These are phyloP conservation scores for Rhizopus stolonifer DNA, from an alignment of 371 early-diverging fungal genomes.

Conservation along the genomic window DNA sequence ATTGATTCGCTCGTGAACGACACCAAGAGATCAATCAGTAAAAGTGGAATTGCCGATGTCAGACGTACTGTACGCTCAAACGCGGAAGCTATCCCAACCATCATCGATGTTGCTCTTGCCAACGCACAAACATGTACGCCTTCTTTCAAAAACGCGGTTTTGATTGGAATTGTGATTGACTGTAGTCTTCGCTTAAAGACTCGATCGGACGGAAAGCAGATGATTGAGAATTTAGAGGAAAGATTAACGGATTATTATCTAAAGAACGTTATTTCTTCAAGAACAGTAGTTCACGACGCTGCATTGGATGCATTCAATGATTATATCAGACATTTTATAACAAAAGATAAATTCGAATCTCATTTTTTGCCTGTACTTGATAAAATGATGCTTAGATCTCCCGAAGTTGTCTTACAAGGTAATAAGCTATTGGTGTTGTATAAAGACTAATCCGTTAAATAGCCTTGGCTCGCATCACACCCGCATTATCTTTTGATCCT, in stretches of 20 bases:
- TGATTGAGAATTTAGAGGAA: slow-evolving; percentile 40
- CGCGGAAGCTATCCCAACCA: slow-evolving; percentile 46
- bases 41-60: slow-evolving; percentile 56
- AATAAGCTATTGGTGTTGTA: too few species aligned
- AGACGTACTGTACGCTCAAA: slow-evolving; percentile 61
- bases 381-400: slow-evolving; percentile 83
- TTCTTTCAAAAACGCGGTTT: slow-evolving; percentile 55
- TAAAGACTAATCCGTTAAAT: too few species aligned
- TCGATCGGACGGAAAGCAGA: slow-evolving; percentile 30
- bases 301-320: slow-evolving; percentile 59
- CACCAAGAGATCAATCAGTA: slow-evolving; percentile 41
- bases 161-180: slow-evolving; percentile 60
- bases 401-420: slow-evolving; percentile 79
- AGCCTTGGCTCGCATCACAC: slow-evolving; percentile 53
- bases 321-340: slow-evolving; percentile 55
- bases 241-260: slow-evolving; percentile 63
- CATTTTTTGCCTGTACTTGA: slow-evolving; percentile 62
- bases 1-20: slow-evolving; percentile 52
- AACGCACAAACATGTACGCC: slow-evolving; percentile 45
- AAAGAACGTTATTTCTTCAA: slow-evolving; percentile 60
- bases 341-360: slow-evolving; percentile 50
- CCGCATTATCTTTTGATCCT: slow-evolving; percentile 62
- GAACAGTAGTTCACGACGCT: slow-evolving; percentile 49
- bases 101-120: slow-evolving; percentile 44
- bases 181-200: slow-evolving; percentile 53